These are phyloP conservation scores for Fibroporia radiculosa DNA, from an alignment of 768 basidiomycete species.

Conservation along the genomic window DNA sequence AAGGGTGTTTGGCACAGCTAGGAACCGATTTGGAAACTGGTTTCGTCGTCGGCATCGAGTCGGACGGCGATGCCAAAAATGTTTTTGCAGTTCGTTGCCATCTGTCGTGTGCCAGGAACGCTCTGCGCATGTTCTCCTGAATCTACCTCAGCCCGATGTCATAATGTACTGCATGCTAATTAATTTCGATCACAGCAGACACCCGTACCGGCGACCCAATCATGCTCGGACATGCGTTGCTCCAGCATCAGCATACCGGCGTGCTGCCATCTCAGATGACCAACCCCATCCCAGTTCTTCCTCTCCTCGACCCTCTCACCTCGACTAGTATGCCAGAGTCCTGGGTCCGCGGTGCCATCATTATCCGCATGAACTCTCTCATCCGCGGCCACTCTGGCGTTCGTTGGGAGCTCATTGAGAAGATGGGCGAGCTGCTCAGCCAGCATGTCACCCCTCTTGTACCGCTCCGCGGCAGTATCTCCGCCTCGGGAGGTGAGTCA, in stretches of 20 bases:
- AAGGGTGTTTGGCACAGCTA: no score
- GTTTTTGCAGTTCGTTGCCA: no score
- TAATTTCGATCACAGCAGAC: constrained; percentile 44
- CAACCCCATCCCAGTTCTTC: constrained; percentile 43
- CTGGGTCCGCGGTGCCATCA: constrained; percentile 84
- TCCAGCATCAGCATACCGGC: constrained; percentile 78
- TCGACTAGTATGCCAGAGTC: constrained; percentile 75
- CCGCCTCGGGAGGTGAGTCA: constrained; percentile 68
- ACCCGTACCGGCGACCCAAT: constrained; percentile 72
- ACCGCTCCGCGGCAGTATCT: constrained; percentile 78
- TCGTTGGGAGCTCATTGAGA: constrained; percentile 70
- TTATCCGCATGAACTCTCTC: constrained; percentile 84
- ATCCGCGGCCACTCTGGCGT: constrained; percentile 86
- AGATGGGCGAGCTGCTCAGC: constrained; percentile 64
- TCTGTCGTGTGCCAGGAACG: no score
- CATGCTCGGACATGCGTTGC: constrained; percentile 70
- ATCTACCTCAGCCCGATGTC: no score
- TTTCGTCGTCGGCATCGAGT: no score
- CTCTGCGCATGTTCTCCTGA: no score
- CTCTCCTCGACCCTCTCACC: constrained; percentile 61
- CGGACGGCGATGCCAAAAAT: no score
- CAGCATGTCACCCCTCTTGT: constrained; percentile 74
- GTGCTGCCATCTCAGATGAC: constrained; percentile 56
- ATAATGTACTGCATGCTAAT: no score
- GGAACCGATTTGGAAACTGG: no score